Base-by-base conservation (phyloP, 2,329 filamentous ascomycete genomes). In the Botrytis hyacinthi region DNA sequence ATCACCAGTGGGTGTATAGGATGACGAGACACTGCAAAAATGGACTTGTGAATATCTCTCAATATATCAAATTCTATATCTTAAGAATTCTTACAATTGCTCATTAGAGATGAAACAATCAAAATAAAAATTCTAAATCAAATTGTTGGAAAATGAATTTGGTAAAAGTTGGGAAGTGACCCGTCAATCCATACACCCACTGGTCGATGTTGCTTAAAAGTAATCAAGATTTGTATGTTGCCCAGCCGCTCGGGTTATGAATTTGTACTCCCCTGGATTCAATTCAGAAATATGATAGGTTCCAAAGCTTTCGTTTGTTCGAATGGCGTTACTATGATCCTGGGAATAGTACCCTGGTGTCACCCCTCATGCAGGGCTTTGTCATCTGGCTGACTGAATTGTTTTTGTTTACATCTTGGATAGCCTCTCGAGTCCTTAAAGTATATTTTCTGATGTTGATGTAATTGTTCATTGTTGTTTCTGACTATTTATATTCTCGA, bases 391-490 rank as follows among this genome's bases (percentile, higher is more conserved):
- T 65, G 60, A 29, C 20, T 65, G 60, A 29, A 29, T 65, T 71
- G 44, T 51, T 65, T 29, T 65, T 71, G 69, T 71, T 71, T 71
- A 71, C 69, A 71, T 54, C 32, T 26, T 29, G 14, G 3, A 57
- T 57, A 57, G 40, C 35, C 57, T 29, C 14, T 10, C 35, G 2
- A 57, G n/a, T 32, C 48, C 12, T 57, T 26, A 2, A 14, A 42
- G 20, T 12, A 18, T 44, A 10, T 32, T 8, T 26, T n/a, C 10
- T 20, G 20, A 32, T 32, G 29, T 18, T 67, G 37, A 42, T 32
- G 3, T 32, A n/a, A 42, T 42, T 44, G 48, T 57, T 32, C 48
- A 32, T 29, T 57, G 48, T 42, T 57, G 26, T 18, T 6, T 57
- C 6, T 42, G 22, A 9, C 16, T 1, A 62, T 32, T 4, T 37